Evolutionary conservation across 2,329 filamentous ascomycete species (phyloP), one percentile per base, ranked within the genome.

Genomic region (Sarocladiaceae sp.): DNA sequence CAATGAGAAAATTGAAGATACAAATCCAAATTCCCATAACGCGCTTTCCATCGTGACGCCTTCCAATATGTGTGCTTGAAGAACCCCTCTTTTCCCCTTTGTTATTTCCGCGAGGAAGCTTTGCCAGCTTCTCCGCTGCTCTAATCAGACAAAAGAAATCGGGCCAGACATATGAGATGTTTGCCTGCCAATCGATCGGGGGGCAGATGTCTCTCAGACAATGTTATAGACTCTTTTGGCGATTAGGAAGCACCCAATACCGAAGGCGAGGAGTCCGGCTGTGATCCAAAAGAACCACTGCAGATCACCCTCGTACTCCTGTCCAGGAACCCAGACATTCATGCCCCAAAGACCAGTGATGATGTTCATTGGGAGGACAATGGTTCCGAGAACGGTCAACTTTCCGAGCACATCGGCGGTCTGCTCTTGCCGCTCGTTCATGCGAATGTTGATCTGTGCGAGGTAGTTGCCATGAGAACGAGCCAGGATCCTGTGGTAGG

Each of bases 281-380:
- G 91, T 94, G 62, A 86, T 83, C 53, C 76, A 83, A 65, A 78
- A 82, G 66, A 92, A 94, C 88, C 88, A 94, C 22, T 73, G 75
- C 50, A 93, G 71, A 61, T 87, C 87, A 15, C 77, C 79, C 58
- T 95, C 90, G 54, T 84, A 74, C 42, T 93, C 87, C 68, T 97
- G 93, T 2, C 94, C 94, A 0, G 94, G 94, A 0, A 99, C 94
- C 76, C 90, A 90, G 31, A 93, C 88, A 76, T 99, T 99, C 93
- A 97, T 97, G 50, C 93, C 94, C 92, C 93, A 99, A 62, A 97
- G 84, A 59, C 94, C 94, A 2, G 94, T 97, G 62, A 99, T 93
- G 65, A 99, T 96, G 67, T 99, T 99, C 92, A 99, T 96, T 11
- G 94, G 94, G 53, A 99, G 75, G 3, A 99, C 93, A 59, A 99